A percentile compares a stretch with the other conserved stretches of the same genome.
These are phyloP conservation scores for Lactarius quietus DNA, from an alignment of 768 basidiomycete species.

Conservation along the genomic window DNA sequence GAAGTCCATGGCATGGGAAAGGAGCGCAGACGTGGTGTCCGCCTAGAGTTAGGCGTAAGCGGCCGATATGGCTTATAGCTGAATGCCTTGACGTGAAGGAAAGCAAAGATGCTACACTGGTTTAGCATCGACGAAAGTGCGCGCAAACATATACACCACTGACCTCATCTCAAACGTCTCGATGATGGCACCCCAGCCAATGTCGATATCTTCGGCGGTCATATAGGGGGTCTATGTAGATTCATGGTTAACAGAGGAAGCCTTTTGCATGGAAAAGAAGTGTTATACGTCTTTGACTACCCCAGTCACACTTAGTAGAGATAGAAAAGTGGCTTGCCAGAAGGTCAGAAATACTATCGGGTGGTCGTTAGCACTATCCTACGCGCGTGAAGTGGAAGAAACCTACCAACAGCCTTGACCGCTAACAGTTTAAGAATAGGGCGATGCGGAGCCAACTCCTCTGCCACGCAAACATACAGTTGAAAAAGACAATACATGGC, in stretches of 20 bases:
- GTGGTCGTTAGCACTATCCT: not conserved
- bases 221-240: conserved; percentile 53
- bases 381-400: not conserved
- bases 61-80: conserved; percentile 58
- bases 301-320: conserved; percentile 51
- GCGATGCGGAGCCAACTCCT: conserved; percentile 50
- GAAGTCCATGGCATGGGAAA: conserved; percentile 66
- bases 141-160: conserved; percentile 29
- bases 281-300: conserved; percentile 58
- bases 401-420: conserved; percentile 67
- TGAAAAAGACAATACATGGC: conserved; percentile 80
- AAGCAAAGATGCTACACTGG: conserved; percentile 53
- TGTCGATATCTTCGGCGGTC: conserved; percentile 71
- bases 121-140: not conserved
- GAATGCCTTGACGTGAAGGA: conserved; percentile 71
- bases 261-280: not conserved
- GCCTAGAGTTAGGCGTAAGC: conserved; percentile 33
- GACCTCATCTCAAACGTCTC: conserved; percentile 78
- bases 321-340: conserved; percentile 67
- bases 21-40: conserved; percentile 54
- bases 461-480: conserved; percentile 56
- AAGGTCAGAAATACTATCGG: conserved; percentile 64
- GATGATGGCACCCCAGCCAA: conserved; percentile 62
- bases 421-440: conserved; percentile 68
- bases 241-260: conserved; percentile 6